Evolutionary conservation across 2,329 filamentous ascomycete species (phyloP).

Genomic region (Apiospora arundinis): DNA sequence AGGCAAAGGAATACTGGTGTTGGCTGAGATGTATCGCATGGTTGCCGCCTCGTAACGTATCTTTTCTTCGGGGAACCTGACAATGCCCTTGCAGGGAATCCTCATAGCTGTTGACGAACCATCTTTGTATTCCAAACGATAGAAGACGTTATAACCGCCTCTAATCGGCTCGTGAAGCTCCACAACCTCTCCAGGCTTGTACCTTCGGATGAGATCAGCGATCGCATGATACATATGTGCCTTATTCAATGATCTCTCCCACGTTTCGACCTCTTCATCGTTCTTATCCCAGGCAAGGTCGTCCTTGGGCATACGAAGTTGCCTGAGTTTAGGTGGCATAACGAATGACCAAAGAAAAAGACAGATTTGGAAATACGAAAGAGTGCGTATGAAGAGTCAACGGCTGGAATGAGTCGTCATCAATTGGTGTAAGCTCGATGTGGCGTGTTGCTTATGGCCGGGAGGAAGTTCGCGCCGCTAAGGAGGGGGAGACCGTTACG

Average conservation of each 20-base stretch:
- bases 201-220: slow-evolving; percentile 32
- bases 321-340: slow-evolving; percentile 34
- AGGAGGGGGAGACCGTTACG: too few relatives aligned
- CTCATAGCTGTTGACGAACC: neutral
- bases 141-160: slow-evolving; percentile 41
- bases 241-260: slow-evolving; percentile 33
- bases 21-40: slow-evolving; percentile 40
- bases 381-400: too few relatives aligned
- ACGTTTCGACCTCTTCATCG: slow-evolving; percentile 34
- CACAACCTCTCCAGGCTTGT: slow-evolving; percentile 32
- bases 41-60: slow-evolving; percentile 43
- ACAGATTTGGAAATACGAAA: too few relatives aligned
- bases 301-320: slow-evolving; percentile 33
- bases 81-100: neutral
- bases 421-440: too few relatives aligned
- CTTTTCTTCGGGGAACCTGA: slow-evolving; percentile 44
- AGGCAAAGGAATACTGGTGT: slow-evolving; percentile 45
- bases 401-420: too few relatives aligned
- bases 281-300: slow-evolving; percentile 38
- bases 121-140: slow-evolving; percentile 38
- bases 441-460: too few relatives aligned
- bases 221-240: slow-evolving; percentile 1
- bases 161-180: slow-evolving; percentile 35
- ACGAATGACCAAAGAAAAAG: too few relatives aligned
- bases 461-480: too few relatives aligned